A percentile compares a stretch with the other conserved stretches of the same genome.
These are phyloP conservation scores for Mangifera indica DNA, from an alignment of 345 rosid species.

Conservation along the genomic window DNA sequence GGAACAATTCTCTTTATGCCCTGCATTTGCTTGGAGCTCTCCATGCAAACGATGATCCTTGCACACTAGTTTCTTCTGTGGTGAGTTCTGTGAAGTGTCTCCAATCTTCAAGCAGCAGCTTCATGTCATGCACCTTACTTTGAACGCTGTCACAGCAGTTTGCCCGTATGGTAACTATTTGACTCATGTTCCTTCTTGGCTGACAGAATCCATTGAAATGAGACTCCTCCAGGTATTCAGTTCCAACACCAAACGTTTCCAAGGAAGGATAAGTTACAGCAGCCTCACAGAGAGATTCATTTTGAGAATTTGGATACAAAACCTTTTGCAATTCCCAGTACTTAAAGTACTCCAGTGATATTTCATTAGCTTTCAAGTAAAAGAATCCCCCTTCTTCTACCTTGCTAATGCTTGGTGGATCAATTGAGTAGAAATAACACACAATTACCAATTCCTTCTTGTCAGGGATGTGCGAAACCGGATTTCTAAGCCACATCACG, in stretches of 20 bases:
- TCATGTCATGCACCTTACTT: conserved; percentile 39
- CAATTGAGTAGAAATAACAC: conserved; percentile 25
- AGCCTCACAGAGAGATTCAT: conserved; percentile 25
- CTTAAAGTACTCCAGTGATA: conserved; percentile 21
- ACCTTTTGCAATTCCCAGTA: conserved; percentile 20
- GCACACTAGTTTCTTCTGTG: not conserved
- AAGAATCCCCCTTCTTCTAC: conserved; percentile 43
- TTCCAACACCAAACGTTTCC: not conserved
- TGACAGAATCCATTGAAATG: conserved; percentile 31
- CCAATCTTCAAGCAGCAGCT: conserved; percentile 40
- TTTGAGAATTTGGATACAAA: conserved; percentile 22
- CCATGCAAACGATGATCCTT: not conserved
- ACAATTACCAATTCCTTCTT: conserved; percentile 21
- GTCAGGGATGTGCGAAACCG: conserved; percentile 23
- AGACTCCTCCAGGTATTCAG: conserved; percentile 11
- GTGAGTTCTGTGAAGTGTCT: conserved; percentile 22
- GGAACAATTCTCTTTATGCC: not conserved
- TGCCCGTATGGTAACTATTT: conserved; percentile 37
- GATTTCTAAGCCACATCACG: conserved; percentile 61
- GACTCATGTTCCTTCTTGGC: conserved; percentile 22
- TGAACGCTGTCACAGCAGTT: conserved; percentile 40
- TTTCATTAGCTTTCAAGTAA: conserved; percentile 22
- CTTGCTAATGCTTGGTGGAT: not conserved
- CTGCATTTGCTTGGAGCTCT: conserved; percentile 21
- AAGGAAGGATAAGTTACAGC: not conserved